A percentile compares a stretch with the other conserved stretches of the same genome.
Conservation (phyloP, 108 stramenopile species). For the Nitzschia palea region DNA sequence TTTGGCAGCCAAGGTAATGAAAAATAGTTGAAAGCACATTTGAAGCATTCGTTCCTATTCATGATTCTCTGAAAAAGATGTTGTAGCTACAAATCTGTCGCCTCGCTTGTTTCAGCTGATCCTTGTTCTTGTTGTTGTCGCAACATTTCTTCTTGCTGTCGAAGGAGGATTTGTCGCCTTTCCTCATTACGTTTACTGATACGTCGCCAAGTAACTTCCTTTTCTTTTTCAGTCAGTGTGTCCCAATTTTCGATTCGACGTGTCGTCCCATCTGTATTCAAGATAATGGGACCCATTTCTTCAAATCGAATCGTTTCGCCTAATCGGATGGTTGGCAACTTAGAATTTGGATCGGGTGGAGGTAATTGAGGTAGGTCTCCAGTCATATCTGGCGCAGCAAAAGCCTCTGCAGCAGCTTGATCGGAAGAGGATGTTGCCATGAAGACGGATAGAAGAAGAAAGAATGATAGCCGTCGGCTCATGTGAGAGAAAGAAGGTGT, state of each 20-base stretch:
- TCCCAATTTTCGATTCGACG: conserved; percentile 86
- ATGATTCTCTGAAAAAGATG: no score
- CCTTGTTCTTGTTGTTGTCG: conserved; percentile 11
- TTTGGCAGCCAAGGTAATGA: conserved; percentile 22
- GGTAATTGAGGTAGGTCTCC: conserved; percentile 30
- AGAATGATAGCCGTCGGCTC: background rate
- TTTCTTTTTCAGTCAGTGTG: conserved; percentile 71
- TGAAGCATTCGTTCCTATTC: no score
- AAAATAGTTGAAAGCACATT: no score
- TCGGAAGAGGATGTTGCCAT: background rate
- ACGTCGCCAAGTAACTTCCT: conserved; percentile 82
- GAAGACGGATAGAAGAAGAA: background rate
- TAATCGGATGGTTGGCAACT: conserved; percentile 61
- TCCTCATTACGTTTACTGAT: conserved; percentile 86
- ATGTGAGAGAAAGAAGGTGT: background rate
- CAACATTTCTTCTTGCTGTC: conserved; percentile 43
- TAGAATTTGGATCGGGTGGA: conserved; percentile 42
- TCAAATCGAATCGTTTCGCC: conserved; percentile 81
- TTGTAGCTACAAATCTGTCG: conserved; percentile 16
- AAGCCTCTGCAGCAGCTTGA: background rate
- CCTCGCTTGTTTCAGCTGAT: background rate
- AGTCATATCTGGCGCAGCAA: background rate
- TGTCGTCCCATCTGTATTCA: conserved; percentile 81
- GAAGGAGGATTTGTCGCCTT: conserved; percentile 56
- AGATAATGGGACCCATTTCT: conserved; percentile 83